Percentiles rank a stretch among this genome's conserved stretches.
These are phyloP conservation scores for Mycena latifolia DNA, from an alignment of 768 basidiomycete genomes.

Conservation along the genomic window DNA sequence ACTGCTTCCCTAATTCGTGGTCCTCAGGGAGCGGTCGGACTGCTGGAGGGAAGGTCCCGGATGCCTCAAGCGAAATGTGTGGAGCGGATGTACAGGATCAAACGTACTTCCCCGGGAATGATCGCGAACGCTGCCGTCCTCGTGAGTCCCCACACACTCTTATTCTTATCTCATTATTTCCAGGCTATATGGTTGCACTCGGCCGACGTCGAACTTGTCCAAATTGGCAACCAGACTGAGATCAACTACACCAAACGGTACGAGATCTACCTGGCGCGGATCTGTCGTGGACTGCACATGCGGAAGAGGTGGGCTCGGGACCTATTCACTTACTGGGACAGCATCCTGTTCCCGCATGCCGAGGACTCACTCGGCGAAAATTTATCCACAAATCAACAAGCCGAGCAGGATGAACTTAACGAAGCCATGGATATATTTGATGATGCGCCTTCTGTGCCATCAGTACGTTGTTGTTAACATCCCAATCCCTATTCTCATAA, in stretches of 20 bases:
- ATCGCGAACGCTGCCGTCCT: neutral
- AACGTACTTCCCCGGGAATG: neutral
- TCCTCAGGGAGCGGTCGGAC: neutral
- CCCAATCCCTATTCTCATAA: too few relatives aligned
- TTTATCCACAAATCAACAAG: too few relatives aligned
- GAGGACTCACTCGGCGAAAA: too few relatives aligned
- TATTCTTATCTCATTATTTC: neutral
- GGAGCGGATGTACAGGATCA: neutral
- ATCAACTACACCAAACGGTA: neutral
- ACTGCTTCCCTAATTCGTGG: neutral
- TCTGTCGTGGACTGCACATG: neutral
- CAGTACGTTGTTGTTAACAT: too few relatives aligned
- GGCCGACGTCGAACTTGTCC: neutral
- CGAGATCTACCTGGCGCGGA: neutral
- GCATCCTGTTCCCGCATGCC: neutral
- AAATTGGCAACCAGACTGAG: neutral
- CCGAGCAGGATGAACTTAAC: too few relatives aligned
- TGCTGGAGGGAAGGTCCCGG: neutral
- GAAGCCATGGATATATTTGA: too few relatives aligned
- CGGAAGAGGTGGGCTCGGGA: neutral
- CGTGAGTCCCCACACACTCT: neutral
- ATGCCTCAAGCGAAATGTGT: neutral
- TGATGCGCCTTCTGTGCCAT: too few relatives aligned
- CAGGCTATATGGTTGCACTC: neutral
- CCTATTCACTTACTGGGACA: neutral